phyloP scores from a whole-genome alignment of 306 rosid genomes.

The Astragalus membranaceus region DNA sequence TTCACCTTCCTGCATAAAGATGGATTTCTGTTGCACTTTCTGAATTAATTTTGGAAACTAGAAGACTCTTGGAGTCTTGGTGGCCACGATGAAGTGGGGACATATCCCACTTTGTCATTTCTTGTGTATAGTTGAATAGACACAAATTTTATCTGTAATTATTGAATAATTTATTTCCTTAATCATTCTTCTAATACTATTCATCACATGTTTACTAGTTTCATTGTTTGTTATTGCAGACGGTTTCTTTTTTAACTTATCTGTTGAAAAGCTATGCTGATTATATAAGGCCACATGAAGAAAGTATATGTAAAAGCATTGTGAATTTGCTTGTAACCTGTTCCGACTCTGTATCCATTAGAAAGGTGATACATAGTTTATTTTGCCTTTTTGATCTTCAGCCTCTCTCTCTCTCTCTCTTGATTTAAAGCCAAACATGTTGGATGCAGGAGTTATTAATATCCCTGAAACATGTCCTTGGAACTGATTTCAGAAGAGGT shows the following conservation, averaged over 20 bases:
- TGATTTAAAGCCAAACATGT: constrained; percentile 16
- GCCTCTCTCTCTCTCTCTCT: constrained; percentile 13
- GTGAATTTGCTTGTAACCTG: constrained; percentile 97
- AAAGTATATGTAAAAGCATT: constrained; percentile 97
- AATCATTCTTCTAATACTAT: constrained; percentile 7
- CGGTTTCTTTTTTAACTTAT: constrained; percentile 92
- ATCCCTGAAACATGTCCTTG: constrained; percentile 96
- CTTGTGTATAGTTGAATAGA: not conserved
- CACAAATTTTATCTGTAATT: not conserved
- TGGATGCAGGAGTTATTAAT: constrained; percentile 84
- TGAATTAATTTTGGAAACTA: constrained; percentile 1
- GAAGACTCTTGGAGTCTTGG: not conserved
- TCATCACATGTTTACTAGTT: constrained; percentile 17
- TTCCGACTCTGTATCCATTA: constrained; percentile 93
- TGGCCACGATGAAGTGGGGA: not conserved
- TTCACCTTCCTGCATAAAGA: constrained; percentile 1
- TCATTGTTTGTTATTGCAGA: constrained; percentile 51
- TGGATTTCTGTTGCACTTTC: not conserved
- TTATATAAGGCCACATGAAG: constrained; percentile 96
- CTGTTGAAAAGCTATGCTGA: constrained; percentile 93
- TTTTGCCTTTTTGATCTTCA: not conserved
- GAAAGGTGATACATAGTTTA: constrained; percentile 57
- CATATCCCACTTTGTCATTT: constrained; percentile 13
- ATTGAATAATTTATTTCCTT: not conserved
- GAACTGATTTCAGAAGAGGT: constrained; percentile 96